A percentile compares a stretch with the other conserved stretches of the same genome.
Evolutionary conservation across 192 early-diverging fungal species (phyloP).

Genomic region (Coemansia sp.): DNA sequence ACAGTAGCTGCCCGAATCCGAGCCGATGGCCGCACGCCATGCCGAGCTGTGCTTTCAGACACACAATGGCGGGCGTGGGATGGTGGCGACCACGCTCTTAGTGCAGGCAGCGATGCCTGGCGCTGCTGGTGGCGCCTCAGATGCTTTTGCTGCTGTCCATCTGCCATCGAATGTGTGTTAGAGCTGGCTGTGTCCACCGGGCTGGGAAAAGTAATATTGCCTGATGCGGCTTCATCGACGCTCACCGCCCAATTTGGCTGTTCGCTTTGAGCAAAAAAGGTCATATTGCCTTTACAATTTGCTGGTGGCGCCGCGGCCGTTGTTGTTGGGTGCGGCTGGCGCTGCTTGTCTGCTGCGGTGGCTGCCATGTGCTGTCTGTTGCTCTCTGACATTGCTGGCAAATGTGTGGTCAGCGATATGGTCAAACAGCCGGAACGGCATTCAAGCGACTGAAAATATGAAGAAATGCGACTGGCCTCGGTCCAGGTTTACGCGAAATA

Average conservation of each 20-base stretch:
- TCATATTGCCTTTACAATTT: constrained; percentile 4
- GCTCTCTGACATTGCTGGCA: constrained; percentile 7
- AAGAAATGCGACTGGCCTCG: no score
- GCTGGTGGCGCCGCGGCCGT: background rate
- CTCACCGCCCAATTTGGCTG: background rate
- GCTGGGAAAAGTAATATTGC: constrained; percentile 11
- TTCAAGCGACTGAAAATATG: background rate
- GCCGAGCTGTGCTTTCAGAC: no score
- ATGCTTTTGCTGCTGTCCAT: constrained; percentile 1
- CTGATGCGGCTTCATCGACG: background rate
- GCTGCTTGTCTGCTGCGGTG: constrained; percentile 9
- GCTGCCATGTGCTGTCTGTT: background rate
- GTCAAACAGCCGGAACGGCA: background rate
- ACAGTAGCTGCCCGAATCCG: background rate
- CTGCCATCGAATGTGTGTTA: no score
- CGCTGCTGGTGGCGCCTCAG: background rate
- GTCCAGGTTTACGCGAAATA: no score
- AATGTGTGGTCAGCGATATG: background rate
- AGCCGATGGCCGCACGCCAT: constrained; percentile 1
- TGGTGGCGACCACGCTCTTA: background rate
- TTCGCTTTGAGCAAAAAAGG: background rate
- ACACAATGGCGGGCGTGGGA: background rate
- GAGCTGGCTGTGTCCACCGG: background rate
- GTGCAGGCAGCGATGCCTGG: background rate
- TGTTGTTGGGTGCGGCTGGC: constrained; percentile 5